Evolutionary conservation across 1,284 basidiomycete genomes (phyloP).

Genomic region (Singerocomus inundabilis): DNA sequence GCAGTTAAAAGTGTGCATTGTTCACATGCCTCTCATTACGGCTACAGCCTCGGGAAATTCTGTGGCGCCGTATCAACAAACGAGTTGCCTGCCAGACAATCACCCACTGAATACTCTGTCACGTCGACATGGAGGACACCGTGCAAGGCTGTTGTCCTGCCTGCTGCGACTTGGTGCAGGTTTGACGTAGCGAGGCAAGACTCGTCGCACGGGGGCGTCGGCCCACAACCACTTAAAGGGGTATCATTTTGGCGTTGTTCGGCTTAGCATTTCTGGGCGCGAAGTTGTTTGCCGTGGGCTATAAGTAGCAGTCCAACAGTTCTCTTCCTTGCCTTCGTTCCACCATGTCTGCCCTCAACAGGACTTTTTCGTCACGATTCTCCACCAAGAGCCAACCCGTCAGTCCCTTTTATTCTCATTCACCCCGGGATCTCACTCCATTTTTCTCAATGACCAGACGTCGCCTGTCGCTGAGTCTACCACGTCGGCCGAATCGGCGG

Average conservation of each 20-base stretch:
- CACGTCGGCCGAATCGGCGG: slow-evolving; percentile 17
- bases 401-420: background rate
- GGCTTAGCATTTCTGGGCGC: slow-evolving; percentile 16
- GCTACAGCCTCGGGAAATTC: too few relatives aligned
- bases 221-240: too few relatives aligned
- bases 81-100: too few relatives aligned
- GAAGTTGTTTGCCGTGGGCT: slow-evolving; percentile 11
- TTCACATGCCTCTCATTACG: too few relatives aligned
- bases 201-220: too few relatives aligned
- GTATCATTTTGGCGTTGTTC: slow-evolving; percentile 19
- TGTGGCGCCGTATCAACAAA: too few relatives aligned
- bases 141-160: too few relatives aligned
- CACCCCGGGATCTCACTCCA: background rate
- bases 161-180: too few relatives aligned
- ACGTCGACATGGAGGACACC: too few relatives aligned
- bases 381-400: slow-evolving; percentile 30
- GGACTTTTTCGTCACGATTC: slow-evolving; percentile 33
- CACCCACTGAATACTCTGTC: too few relatives aligned
- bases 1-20: too few relatives aligned
- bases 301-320: slow-evolving; percentile 23
- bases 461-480: slow-evolving; percentile 19
- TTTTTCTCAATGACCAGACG: slow-evolving; percentile 6
- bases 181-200: too few relatives aligned
- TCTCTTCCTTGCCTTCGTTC: slow-evolving; percentile 1
- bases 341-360: slow-evolving; percentile 28